Evolutionary conservation across 2,329 filamentous ascomycete species (phyloP).

Genomic region (Byssochlamys sp.): DNA sequence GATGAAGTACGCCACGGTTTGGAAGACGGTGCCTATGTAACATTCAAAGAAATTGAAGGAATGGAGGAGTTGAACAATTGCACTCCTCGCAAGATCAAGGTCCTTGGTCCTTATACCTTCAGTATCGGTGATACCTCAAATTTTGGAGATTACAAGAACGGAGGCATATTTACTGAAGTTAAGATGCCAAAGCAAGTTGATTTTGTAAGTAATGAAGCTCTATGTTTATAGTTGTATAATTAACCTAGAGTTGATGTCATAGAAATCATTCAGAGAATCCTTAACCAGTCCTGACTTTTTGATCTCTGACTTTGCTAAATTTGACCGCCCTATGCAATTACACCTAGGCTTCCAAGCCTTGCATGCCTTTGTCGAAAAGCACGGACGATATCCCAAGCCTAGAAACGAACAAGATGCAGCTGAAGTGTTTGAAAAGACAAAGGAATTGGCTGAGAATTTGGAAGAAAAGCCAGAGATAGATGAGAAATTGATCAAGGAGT

Average conservation of each 20-base stretch:
- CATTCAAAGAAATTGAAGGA: constrained; percentile 83
- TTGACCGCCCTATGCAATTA: constrained; percentile 83
- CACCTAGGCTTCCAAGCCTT: constrained; percentile 89
- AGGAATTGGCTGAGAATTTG: constrained; percentile 57
- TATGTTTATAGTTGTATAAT: too few species aligned
- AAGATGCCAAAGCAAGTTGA: constrained; percentile 95
- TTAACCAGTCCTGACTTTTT: constrained; percentile 83
- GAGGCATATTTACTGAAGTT: constrained; percentile 86
- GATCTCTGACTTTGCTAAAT: constrained; percentile 94
- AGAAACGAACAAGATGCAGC: constrained; percentile 67
- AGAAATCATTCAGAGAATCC: too few species aligned
- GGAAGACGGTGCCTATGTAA: constrained; percentile 92
- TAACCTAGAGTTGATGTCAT: too few species aligned
- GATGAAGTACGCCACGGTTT: constrained; percentile 92
- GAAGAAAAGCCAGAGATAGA: constrained; percentile 74
- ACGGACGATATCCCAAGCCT: too few species aligned
- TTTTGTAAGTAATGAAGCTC: too few species aligned
- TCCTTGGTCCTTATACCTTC: constrained; percentile 95
- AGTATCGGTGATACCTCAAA: constrained; percentile 87
- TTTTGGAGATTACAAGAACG: constrained; percentile 75
- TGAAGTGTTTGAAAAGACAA: constrained; percentile 65
- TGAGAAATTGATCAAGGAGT: constrained; percentile 82
- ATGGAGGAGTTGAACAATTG: constrained; percentile 79
- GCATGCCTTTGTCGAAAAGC: constrained; percentile 68
- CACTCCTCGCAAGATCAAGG: constrained; percentile 78